Percentiles rank a stretch among this genome's conserved stretches.
Conservation (phyloP, 169 alveolate genomes). For the Cryptosporidium tyzzeri region DNA sequence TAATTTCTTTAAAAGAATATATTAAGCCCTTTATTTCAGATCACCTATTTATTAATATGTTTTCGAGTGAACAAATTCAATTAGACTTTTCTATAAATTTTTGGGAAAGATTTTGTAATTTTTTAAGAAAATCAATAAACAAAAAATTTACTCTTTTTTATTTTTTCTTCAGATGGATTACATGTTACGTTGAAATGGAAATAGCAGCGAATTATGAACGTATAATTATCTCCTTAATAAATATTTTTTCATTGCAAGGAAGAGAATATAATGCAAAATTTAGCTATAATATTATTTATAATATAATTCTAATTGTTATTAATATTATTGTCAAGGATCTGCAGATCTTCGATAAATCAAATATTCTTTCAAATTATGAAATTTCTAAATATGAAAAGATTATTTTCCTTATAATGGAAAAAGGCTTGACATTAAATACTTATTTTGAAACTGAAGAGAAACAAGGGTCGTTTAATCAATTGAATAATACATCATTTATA, state of each 20-base stretch:
- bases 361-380: constrained; percentile 15
- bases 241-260: neutral
- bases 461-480: neutral
- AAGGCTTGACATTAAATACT: neutral
- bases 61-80: neutral
- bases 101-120: constrained; percentile 46
- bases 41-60: constrained; percentile 13
- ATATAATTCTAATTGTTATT: neutral
- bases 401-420: constrained; percentile 17
- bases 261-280: neutral
- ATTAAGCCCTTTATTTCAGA: constrained; percentile 37
- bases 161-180: constrained; percentile 46
- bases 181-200: constrained; percentile 1
- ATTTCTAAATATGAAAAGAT: constrained; percentile 24
- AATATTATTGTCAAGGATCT: constrained; percentile 30
- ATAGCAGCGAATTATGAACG: constrained; percentile 24
- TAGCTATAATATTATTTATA: constrained; percentile 7
- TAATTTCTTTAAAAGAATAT: neutral
- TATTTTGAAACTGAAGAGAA: neutral
- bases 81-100: constrained; percentile 32
- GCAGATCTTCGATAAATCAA: neutral
- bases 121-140: neutral
- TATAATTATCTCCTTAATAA: constrained; percentile 10
- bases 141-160: constrained; percentile 21
- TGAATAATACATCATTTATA: neutral